Base-by-base conservation (phyloP, 257 asterid species). In the Jacaranda mimosifolia region DNA sequence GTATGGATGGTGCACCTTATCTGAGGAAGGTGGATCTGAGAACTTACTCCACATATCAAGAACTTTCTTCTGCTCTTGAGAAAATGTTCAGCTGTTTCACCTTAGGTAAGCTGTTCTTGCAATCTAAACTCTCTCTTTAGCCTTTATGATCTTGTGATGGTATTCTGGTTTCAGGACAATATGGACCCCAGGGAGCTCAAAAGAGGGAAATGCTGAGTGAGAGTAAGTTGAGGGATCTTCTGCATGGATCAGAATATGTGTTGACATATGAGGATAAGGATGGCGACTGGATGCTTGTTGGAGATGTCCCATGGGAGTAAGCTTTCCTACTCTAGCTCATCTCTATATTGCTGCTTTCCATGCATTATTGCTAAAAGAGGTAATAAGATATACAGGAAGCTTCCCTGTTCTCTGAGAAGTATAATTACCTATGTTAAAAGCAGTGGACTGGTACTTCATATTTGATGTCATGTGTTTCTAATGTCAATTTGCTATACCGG, bases 1-100 rank as follows among this genome's bases (percentile, higher is more conserved):
- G 98, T 83, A 93, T 91, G 98, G 97, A 90, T 58, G 97, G 97
- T 26, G 98, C 98, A 76, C 98, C 98, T 21, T 93, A 93, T 78
- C 88, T 93, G 80, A 81, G 98, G 89, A 93, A 93, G 87, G 97
- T 93, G 83, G 98, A 93, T 82, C 85, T 93, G 43, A 89, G 84
- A 80, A 86, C 83, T n/a, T 93, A 89, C 84, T 76, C 92, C 38
- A 66, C 90, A 0, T 93, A 93, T 70, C 88, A 85, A 72, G 92
- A 91, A 79, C 96, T 93, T 51, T 93, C 98, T 75, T 86, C 95
- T 51, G 94, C 93, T 40, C 91, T 93, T 0, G 97, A 90, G 87
- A 91, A 91, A 84, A 93, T 93, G 98, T 93, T 93, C 88, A 85
- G 94, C 84, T 90, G 96, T 80, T 93, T 88, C 75, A 89, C 89